These are phyloP conservation scores for Skeletonema tropicum DNA, from an alignment of 108 stramenopile genomes.

Conservation along the genomic window DNA sequence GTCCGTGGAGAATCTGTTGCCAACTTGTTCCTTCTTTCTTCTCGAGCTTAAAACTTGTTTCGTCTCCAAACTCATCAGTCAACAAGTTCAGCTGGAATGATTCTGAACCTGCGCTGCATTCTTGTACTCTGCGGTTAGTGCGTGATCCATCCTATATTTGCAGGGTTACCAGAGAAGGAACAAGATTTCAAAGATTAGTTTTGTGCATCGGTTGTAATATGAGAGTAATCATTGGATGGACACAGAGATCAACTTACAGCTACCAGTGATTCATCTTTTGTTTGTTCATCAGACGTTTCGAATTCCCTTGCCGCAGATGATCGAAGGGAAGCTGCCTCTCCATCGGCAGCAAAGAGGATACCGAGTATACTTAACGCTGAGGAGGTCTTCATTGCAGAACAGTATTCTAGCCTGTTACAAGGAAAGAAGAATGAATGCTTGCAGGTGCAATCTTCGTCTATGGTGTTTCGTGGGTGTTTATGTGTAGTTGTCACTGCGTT, in stretches of 20 bases:
- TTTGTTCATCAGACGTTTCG: not conserved
- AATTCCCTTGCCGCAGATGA: not conserved
- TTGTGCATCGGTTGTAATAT: not conserved
- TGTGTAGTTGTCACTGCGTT: not conserved
- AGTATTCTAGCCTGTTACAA: not conserved
- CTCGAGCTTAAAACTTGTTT: conserved; percentile 2
- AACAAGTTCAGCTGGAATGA: not conserved
- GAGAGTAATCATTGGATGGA: not conserved
- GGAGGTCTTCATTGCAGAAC: not conserved
- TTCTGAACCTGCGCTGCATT: not conserved
- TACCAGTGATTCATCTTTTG: conserved; percentile 9
- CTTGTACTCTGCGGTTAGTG: not conserved
- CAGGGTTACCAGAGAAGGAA: not conserved
- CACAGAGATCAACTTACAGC: conserved; percentile 4
- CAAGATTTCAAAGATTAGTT: not conserved
- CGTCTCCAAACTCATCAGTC: conserved; percentile 11
- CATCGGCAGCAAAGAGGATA: conserved; percentile 7
- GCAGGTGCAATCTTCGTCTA: not conserved
- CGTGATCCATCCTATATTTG: not conserved
- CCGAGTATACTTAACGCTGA: not conserved
- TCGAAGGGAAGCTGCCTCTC: conserved; percentile 7
- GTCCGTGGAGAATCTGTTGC: not conserved
- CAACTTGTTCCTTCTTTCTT: not conserved
- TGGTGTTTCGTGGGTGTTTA: not conserved
- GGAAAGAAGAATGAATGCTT: not conserved